Evolutionary conservation across 495 filamentous ascomycete genomes (phyloP).

Genomic region (Parathielavia appendiculata): DNA sequence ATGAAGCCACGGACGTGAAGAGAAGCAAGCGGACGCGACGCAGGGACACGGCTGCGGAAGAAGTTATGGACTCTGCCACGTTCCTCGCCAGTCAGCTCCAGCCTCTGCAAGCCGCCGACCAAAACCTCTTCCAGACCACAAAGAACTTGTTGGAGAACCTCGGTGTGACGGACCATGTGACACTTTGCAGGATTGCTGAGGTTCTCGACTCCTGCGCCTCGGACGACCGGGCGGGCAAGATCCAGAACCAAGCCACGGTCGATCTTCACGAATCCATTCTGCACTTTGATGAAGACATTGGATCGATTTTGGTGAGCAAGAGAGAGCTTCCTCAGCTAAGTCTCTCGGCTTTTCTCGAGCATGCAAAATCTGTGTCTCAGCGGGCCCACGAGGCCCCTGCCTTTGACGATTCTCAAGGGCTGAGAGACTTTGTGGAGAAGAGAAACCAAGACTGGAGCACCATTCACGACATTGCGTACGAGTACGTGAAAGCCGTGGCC

Average conservation of each 20-base stretch:
- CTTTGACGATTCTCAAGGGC: constrained; percentile 53
- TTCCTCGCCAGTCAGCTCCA: constrained; percentile 68
- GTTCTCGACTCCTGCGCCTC: constrained; percentile 47
- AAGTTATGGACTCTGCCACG: constrained; percentile 62
- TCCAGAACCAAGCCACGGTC: constrained; percentile 34
- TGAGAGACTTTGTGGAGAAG: constrained; percentile 51
- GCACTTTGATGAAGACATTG: constrained; percentile 40
- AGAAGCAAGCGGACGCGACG: constrained; percentile 80
- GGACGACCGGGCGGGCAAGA: constrained; percentile 41
- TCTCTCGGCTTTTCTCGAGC: constrained; percentile 71
- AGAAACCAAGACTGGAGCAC: constrained; percentile 54
- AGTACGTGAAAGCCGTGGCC: constrained; percentile 58
- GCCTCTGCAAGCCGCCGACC: constrained; percentile 63
- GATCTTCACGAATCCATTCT: constrained; percentile 41
- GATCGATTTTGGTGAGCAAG: constrained; percentile 40
- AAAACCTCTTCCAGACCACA: constrained; percentile 66
- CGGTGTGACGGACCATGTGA: constrained; percentile 53
- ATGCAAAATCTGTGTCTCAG: constrained; percentile 60
- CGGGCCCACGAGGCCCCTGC: constrained; percentile 45
- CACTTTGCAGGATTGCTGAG: constrained; percentile 47
- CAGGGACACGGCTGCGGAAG: constrained; percentile 68
- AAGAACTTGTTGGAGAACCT: constrained; percentile 62
- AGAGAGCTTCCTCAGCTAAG: constrained; percentile 39
- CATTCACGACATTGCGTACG: constrained; percentile 58
- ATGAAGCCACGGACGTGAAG: constrained; percentile 58